These are phyloP conservation scores for Plasmodium malariae DNA, from an alignment of 169 alveolate species.

Conservation along the genomic window DNA sequence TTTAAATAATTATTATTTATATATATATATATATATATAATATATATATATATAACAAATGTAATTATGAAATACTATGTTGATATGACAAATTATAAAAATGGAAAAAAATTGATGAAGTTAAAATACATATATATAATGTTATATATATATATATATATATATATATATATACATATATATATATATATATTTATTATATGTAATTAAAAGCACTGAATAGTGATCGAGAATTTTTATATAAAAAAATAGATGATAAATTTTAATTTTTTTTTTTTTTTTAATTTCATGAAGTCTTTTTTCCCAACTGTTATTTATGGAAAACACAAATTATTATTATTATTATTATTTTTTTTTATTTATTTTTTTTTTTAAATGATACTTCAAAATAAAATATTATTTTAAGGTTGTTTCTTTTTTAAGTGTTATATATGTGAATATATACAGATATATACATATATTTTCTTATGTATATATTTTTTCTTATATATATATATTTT, in stretches of 20 bases:
- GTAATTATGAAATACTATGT: neutral
- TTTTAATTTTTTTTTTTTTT: conserved; percentile 9
- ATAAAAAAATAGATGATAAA: neutral
- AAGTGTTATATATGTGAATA: conserved; percentile 10
- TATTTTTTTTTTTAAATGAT: conserved; percentile 14
- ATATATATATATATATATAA: too few species aligned
- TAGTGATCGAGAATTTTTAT: too few species aligned
- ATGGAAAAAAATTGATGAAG: neutral
- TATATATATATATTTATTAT: neutral
- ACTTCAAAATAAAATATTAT: conserved; percentile 17
- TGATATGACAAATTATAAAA: neutral
- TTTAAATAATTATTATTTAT: too few species aligned
- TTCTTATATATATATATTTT: neutral
- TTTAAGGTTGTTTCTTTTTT: conserved; percentile 21
- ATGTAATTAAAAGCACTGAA: neutral
- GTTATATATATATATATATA: too few species aligned
- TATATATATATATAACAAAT: neutral
- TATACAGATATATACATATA: neutral
- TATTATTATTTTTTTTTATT: neutral
- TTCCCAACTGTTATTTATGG: conserved; percentile 5
- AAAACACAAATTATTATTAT: conserved; percentile 2
- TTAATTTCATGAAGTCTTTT: conserved; percentile 35
- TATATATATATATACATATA: neutral
- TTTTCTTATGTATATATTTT: neutral
- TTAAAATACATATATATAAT: neutral